Percentiles rank a stretch among this genome's conserved stretches.
Conservation (phyloP, 768 basidiomycete genomes). For the Melanogaster broomeanus region DNA sequence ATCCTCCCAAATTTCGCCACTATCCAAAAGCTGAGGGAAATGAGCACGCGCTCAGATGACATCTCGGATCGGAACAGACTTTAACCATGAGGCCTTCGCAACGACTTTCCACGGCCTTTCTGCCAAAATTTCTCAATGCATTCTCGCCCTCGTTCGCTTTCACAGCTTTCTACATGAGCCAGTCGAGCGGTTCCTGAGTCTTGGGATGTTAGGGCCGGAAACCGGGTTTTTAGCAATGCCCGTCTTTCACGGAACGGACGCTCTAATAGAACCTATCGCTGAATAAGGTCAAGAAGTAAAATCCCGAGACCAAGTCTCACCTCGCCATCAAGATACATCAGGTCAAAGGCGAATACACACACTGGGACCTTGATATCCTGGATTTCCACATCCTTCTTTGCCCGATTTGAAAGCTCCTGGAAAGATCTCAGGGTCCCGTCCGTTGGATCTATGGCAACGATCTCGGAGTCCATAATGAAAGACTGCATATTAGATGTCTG, state of each 20-base stretch:
- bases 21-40: constrained; percentile 61
- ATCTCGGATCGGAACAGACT: constrained; percentile 37
- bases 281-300: not conserved
- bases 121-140: constrained; percentile 76
- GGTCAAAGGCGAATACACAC: constrained; percentile 85
- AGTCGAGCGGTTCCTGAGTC: constrained; percentile 57
- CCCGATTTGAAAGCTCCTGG: constrained; percentile 83
- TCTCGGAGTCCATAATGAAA: constrained; percentile 84
- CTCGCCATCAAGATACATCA: constrained; percentile 83
- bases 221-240: constrained; percentile 57
- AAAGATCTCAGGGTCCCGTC: constrained; percentile 72
- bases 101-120: constrained; percentile 68
- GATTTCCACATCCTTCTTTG: constrained; percentile 79
- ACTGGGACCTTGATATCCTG: constrained; percentile 77
- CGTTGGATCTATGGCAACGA: constrained; percentile 75
- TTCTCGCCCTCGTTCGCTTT: constrained; percentile 62
- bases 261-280: constrained; percentile 61
- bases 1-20: constrained; percentile 41
- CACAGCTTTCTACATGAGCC: constrained; percentile 71
- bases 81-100: constrained; percentile 97
- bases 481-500: constrained; percentile 45
- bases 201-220: constrained; percentile 53
- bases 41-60: constrained; percentile 4
- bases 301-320: constrained; percentile 43
- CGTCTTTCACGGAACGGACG: constrained; percentile 73